A percentile compares a stretch with the other conserved stretches of the same genome.
These are phyloP conservation scores for Antarctomyces pellizariae DNA, from an alignment of 495 filamentous ascomycete species.

Conservation along the genomic window DNA sequence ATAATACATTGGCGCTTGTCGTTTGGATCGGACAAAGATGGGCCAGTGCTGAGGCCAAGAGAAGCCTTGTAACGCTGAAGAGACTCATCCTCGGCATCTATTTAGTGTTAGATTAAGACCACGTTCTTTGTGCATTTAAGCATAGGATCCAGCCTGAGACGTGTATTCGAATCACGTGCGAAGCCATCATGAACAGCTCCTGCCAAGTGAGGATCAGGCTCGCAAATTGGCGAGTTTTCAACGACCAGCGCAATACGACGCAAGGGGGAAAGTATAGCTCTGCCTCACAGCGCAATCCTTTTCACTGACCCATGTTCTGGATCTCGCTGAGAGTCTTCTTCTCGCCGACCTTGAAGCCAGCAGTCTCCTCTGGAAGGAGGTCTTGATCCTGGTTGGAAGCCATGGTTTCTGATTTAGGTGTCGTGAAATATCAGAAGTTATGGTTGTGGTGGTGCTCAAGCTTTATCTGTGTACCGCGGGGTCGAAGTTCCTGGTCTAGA, in stretches of 20 bases:
- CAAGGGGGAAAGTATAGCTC: no score
- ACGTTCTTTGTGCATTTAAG: not conserved
- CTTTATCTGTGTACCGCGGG: no score
- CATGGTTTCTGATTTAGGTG: slow-evolving; percentile 25
- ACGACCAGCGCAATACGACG: no score
- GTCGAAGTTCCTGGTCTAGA: no score
- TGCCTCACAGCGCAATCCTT: no score
- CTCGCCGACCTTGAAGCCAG: slow-evolving; percentile 94
- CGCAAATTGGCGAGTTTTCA: no score
- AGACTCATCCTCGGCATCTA: slow-evolving; percentile 63
- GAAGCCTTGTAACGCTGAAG: slow-evolving; percentile 94
- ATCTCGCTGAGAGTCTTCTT: slow-evolving; percentile 94
- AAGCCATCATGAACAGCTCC: no score
- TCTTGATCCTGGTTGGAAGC: slow-evolving; percentile 57
- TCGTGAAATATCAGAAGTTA: no score
- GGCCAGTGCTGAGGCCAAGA: slow-evolving; percentile 49
- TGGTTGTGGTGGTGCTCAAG: no score
- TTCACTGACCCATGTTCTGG: slow-evolving; percentile 67
- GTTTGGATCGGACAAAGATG: slow-evolving; percentile 39
- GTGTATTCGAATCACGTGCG: no score
- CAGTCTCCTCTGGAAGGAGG: slow-evolving; percentile 59
- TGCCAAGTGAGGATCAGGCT: no score
- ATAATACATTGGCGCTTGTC: slow-evolving; percentile 77
- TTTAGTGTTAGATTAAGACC: not conserved
- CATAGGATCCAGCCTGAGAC: slow-evolving; percentile 1